Conservation (phyloP, 371 early-diverging fungal species). For the Chytridiales sp. region DNA sequence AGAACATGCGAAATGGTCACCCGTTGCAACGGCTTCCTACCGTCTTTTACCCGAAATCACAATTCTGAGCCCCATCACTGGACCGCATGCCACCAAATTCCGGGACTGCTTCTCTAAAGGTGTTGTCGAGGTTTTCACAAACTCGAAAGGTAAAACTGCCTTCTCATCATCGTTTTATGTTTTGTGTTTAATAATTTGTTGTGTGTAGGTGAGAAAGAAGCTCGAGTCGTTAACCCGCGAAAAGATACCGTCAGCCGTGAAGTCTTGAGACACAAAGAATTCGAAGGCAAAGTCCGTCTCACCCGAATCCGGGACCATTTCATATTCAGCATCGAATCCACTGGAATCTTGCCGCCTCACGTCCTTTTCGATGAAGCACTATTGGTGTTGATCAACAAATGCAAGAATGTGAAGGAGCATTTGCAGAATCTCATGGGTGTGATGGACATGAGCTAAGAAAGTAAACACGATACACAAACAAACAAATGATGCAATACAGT, state of each 20-base stretch:
- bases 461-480: too few relatives aligned
- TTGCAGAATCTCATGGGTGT: slow-evolving; percentile 17
- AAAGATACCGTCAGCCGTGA: slow-evolving; percentile 96
- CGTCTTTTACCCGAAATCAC: slow-evolving; percentile 92
- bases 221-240: slow-evolving; percentile 88
- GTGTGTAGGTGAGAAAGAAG: slow-evolving; percentile 57
- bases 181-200: background rate
- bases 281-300: slow-evolving; percentile 87
- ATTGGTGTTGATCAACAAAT: slow-evolving; percentile 77
- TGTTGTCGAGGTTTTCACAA: slow-evolving; percentile 78
- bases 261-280: slow-evolving; percentile 91
- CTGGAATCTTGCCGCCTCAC: slow-evolving; percentile 79
- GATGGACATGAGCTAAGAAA: slow-evolving; percentile 5
- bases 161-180: background rate
- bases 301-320: slow-evolving; percentile 93
- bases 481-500: too few relatives aligned
- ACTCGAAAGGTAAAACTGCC: slow-evolving; percentile 49
- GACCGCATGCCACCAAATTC: slow-evolving; percentile 86
- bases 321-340: slow-evolving; percentile 92
- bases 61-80: slow-evolving; percentile 81
- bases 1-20: slow-evolving; percentile 99
- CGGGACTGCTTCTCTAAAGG: slow-evolving; percentile 88
- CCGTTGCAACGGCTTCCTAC: slow-evolving; percentile 97
- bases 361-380: slow-evolving; percentile 75
- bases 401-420: slow-evolving; percentile 43